A percentile compares a stretch with the other conserved stretches of the same genome.
phyloP scores from a whole-genome alignment of 768 basidiomycete genomes.

The Mrakia frigida region DNA sequence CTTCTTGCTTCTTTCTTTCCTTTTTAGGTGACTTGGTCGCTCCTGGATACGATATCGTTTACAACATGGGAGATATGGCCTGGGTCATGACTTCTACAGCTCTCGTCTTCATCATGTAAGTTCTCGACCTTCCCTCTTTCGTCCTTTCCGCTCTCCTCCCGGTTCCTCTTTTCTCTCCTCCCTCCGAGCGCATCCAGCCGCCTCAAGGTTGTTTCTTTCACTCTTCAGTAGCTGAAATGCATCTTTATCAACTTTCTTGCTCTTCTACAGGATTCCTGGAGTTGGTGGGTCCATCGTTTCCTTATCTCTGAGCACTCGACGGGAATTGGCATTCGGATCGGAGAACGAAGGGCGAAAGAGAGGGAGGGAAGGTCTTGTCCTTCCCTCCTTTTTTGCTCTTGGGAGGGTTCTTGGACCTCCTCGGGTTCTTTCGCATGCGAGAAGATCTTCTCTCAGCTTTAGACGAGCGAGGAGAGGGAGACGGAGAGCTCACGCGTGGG shows the following conservation, averaged over 20 bases:
- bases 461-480: too few relatives aligned
- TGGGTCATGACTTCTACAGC: slow-evolving; percentile 30
- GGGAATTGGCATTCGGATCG: neutral
- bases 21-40: slow-evolving; percentile 13
- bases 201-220: neutral
- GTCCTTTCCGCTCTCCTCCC: neutral
- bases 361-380: neutral
- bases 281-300: neutral
- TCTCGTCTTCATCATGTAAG: slow-evolving; percentile 23
- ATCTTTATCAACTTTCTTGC: neutral
- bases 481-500: too few relatives aligned
- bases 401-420: neutral
- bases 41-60: slow-evolving; percentile 14
- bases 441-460: too few relatives aligned
- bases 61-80: slow-evolving; percentile 31
- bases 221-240: neutral
- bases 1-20: too few relatives aligned
- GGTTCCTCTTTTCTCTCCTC: too few relatives aligned
- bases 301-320: neutral
- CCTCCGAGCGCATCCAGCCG: neutral
- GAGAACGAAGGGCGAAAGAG: neutral
- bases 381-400: neutral
- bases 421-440: too few relatives aligned
- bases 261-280: neutral
- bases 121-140: neutral